phyloP scores from a whole-genome alignment of 768 basidiomycete genomes.

The Amanita subjunquillea region DNA sequence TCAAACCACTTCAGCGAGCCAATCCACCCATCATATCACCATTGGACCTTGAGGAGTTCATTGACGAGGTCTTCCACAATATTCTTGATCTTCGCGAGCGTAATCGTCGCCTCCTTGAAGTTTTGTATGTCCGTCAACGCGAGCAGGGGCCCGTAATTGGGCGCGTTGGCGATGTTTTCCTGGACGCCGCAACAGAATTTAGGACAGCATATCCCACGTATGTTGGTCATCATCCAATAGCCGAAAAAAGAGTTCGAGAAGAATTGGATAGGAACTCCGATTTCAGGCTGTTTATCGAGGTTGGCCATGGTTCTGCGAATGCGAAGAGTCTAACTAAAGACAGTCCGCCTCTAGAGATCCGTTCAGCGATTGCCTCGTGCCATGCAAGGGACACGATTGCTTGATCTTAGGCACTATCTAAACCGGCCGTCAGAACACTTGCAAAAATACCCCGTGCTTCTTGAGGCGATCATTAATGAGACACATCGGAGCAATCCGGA shows the following conservation, averaged over 20 bases:
- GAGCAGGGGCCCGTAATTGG: slow-evolving; percentile 80
- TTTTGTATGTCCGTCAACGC: slow-evolving; percentile 76
- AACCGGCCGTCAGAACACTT: slow-evolving; percentile 74
- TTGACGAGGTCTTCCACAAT: slow-evolving; percentile 86
- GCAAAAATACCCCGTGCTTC: slow-evolving; percentile 73
- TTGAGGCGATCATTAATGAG: slow-evolving; percentile 81
- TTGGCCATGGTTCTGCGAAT: slow-evolving; percentile 20
- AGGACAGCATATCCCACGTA: slow-evolving; percentile 79
- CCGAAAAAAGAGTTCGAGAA: slow-evolving; percentile 80
- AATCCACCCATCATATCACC: slow-evolving; percentile 34
- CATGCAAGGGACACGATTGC: slow-evolving; percentile 25
- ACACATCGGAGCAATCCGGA: slow-evolving; percentile 78
- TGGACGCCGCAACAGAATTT: slow-evolving; percentile 83
- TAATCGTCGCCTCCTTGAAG: slow-evolving; percentile 73
- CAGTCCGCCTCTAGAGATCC: slow-evolving; percentile 25
- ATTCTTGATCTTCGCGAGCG: slow-evolving; percentile 80
- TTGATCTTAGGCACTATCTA: slow-evolving; percentile 72
- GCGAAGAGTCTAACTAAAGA: background rate
- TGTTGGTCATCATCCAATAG: slow-evolving; percentile 73
- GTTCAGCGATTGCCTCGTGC: slow-evolving; percentile 25
- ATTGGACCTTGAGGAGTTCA: slow-evolving; percentile 64
- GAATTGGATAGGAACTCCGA: slow-evolving; percentile 75
- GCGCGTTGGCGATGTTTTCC: slow-evolving; percentile 81
- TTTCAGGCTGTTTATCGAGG: slow-evolving; percentile 82
- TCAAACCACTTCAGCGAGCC: slow-evolving; percentile 36